Evolutionary conservation across 306 rosid species (phyloP), one percentile per base, ranked within the genome.

Genomic region (Begonia fuchsioides): DNA sequence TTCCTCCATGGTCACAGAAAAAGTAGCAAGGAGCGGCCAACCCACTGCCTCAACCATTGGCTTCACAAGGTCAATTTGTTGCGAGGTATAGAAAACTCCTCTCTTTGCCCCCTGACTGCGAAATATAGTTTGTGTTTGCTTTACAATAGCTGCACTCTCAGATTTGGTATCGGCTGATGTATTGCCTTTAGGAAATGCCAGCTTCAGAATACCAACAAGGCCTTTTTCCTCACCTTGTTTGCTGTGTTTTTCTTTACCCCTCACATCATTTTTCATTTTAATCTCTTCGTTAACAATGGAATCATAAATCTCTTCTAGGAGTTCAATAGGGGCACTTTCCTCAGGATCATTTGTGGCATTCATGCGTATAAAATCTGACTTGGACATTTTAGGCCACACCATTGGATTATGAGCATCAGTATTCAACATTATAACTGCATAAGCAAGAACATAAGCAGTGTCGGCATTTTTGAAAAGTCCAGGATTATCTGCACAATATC

Each of bases 1-100:
- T 69, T 86, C 99, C 67, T 92, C 99, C 99, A 92, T 82, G 39
- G 99, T 86, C 55, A 92, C 99, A 39, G 99, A 92, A 62, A 86
- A 92, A 17, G 99, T 92, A 60, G 93, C 99, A 60, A 92, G 99
- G 71, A 92, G 72, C 49, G 99, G 96, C 99, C 99, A 92, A 32
- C 99, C 99, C 50, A 92, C 99, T 46, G 96, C 99, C 61, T 92
- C 99, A 61, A 92, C 99, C 99, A 92, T 92, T 57, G 99, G 99
- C 81, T 96, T 77, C 70, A 92, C 94, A 77, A 92, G 99, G 67
- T 92, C 99, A 61, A 86, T 77, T 69, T 80, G 93, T 61, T 82
- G 85, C 39, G 99, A 74, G 32, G 94, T 80, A 68, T 92, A 68
- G 73, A 92, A 92, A 56, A 85, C 83, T 40, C 99, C 99, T 60